A percentile compares a stretch with the other conserved stretches of the same genome.
phyloP scores from a whole-genome alignment of 768 basidiomycete species.

The Serendipita sp. region DNA sequence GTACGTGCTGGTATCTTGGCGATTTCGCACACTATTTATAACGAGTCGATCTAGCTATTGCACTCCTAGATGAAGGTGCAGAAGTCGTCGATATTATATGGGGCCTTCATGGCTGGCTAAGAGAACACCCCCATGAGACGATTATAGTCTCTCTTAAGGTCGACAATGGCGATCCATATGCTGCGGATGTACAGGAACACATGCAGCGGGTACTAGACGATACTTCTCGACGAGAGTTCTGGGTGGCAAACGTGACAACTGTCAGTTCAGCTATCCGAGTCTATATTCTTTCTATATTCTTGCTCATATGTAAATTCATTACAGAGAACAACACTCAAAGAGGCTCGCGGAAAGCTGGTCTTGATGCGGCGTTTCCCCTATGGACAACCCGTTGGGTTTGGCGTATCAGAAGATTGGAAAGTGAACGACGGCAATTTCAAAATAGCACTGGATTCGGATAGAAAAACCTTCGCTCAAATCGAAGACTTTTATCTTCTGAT shows the following conservation, averaged over 20 bases:
- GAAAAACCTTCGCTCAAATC: neutral
- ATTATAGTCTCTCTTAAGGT: conserved; percentile 1
- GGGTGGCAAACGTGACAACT: neutral
- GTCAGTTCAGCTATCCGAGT: neutral
- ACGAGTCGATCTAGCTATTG: neutral
- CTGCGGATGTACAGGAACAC: neutral
- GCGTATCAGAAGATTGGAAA: neutral
- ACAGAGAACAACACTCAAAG: neutral
- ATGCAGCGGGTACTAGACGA: neutral
- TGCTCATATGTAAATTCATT: neutral
- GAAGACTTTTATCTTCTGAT: neutral
- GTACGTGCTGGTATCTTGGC: neutral
- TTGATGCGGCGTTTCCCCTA: neutral
- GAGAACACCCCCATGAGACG: neutral
- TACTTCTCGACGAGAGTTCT: neutral
- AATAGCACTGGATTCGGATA: neutral
- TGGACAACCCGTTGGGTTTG: neutral
- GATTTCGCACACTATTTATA: neutral
- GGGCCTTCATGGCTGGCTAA: neutral
- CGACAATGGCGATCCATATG: conserved; percentile 1
- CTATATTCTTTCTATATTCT: neutral
- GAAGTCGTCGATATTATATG: conserved; percentile 1
- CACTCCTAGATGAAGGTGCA: neutral
- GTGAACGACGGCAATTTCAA: conserved; percentile 2
- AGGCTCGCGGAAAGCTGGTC: neutral